Percentiles rank a stretch among this genome's conserved stretches.
These are phyloP conservation scores for Lophiotrema nucula DNA, from an alignment of 495 filamentous ascomycete species.

Conservation along the genomic window DNA sequence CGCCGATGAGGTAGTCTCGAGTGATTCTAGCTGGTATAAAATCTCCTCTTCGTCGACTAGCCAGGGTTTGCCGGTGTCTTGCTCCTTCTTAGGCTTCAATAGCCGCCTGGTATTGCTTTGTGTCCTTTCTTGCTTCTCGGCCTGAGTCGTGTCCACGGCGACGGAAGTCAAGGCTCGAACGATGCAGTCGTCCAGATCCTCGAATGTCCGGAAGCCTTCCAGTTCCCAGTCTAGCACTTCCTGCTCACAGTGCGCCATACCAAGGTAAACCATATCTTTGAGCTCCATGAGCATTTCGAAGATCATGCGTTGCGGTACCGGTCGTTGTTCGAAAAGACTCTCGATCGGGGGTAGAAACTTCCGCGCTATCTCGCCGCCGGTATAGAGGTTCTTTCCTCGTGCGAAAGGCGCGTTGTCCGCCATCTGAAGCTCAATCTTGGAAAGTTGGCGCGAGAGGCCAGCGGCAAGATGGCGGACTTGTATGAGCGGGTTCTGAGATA, in stretches of 20 bases:
- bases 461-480: slow-evolving; percentile 25
- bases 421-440: slow-evolving; percentile 24
- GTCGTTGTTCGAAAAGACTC: slow-evolving; percentile 16
- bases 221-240: slow-evolving; percentile 23
- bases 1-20: slow-evolving; percentile 18
- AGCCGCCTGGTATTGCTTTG: background rate
- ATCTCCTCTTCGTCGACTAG: background rate
- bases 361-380: slow-evolving; percentile 24
- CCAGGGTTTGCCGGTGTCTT: background rate
- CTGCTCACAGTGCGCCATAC: slow-evolving; percentile 9
- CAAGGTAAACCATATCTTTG: slow-evolving; percentile 20
- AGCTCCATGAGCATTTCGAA: slow-evolving; percentile 28
- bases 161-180: background rate
- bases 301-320: slow-evolving; percentile 21
- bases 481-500: slow-evolving; percentile 15
- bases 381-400: slow-evolving; percentile 22
- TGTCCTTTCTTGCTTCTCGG: background rate
- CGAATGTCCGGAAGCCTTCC: slow-evolving; percentile 7
- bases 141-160: background rate
- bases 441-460: slow-evolving; percentile 26
- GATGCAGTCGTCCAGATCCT: slow-evolving; percentile 16
- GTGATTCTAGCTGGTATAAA: slow-evolving; percentile 20
- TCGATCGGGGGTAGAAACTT: slow-evolving; percentile 21
- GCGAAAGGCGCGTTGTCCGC: slow-evolving; percentile 24
- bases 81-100: background rate